Evolutionary conservation across 1,284 basidiomycete genomes (phyloP).

Genomic region (Stygiomarasmius scandens): DNA sequence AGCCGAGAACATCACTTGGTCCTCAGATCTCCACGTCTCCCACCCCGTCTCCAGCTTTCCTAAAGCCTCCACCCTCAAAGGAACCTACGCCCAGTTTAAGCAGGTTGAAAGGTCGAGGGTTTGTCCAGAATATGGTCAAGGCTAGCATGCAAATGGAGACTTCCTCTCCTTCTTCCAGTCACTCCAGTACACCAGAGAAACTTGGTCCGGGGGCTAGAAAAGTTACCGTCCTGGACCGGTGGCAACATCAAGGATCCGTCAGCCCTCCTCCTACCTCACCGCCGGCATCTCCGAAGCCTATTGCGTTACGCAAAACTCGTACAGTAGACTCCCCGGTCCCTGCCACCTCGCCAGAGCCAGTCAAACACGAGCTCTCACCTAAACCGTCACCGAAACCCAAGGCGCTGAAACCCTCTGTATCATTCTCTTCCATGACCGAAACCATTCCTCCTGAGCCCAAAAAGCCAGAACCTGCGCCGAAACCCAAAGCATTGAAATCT

Average conservation of each 20-base stretch:
- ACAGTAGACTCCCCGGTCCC: constrained; percentile 30
- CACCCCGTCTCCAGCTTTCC: constrained; percentile 59
- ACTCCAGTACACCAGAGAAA: constrained; percentile 36
- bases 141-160: constrained; percentile 56
- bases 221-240: constrained; percentile 67
- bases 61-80: constrained; percentile 57
- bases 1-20: constrained; percentile 44
- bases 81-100: constrained; percentile 80
- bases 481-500: constrained; percentile 1
- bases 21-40: constrained; percentile 50
- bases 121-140: constrained; percentile 79
- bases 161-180: constrained; percentile 28
- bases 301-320: constrained; percentile 44
- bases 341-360: constrained; percentile 1
- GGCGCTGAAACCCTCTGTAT: constrained; percentile 1
- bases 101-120: constrained; percentile 78
- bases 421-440: background rate
- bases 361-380: background rate
- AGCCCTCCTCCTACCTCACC: constrained; percentile 35
- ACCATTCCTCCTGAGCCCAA: background rate
- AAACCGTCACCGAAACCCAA: background rate
- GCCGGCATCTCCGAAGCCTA: constrained; percentile 39
- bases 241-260: constrained; percentile 44
- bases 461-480: background rate
- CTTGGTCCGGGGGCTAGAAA: constrained; percentile 38